Percentiles rank a stretch among this genome's conserved stretches.
Conservation (phyloP, 108 stramenopile genomes). For the Pinguiococcus pyrenoidosus region DNA sequence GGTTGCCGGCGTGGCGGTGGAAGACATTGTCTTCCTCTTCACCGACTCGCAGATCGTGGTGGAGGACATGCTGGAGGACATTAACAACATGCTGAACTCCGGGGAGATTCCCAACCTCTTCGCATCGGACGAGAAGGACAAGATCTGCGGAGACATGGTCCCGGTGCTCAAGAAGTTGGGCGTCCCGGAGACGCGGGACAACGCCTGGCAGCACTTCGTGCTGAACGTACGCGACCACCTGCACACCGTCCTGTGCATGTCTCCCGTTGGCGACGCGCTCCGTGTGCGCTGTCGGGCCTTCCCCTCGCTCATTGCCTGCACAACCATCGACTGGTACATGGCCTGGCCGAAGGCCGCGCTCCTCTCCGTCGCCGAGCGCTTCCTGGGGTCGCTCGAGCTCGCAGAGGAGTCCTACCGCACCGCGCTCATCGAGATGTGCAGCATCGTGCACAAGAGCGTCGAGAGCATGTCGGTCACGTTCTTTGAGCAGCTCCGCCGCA, state of each 20-base stretch:
- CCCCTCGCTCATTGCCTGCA: slow-evolving; percentile 51
- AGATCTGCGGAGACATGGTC: slow-evolving; percentile 29
- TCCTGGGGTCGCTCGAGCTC: slow-evolving; percentile 29
- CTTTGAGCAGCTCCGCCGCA: slow-evolving; percentile 38
- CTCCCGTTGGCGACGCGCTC: slow-evolving; percentile 47
- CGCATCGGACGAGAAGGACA: slow-evolving; percentile 38
- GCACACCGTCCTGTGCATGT: slow-evolving; percentile 48
- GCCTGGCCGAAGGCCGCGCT: slow-evolving; percentile 48
- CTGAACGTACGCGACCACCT: slow-evolving; percentile 39
- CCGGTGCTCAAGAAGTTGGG: slow-evolving; percentile 41
- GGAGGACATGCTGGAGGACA: slow-evolving; percentile 52
- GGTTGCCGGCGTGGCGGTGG: slow-evolving; percentile 39
- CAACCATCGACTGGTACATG: slow-evolving; percentile 53
- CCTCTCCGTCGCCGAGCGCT: slow-evolving; percentile 37
- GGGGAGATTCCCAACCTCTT: slow-evolving; percentile 51
- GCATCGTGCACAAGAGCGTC: slow-evolving; percentile 36
- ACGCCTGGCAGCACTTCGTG: slow-evolving; percentile 36
- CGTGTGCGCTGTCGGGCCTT: slow-evolving; percentile 47
- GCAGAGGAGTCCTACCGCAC: slow-evolving; percentile 8
- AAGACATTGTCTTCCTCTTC: slow-evolving; percentile 40
- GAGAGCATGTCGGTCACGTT: slow-evolving; percentile 26
- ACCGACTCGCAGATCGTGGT: slow-evolving; percentile 54
- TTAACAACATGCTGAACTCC: slow-evolving; percentile 52
- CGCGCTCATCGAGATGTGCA: slow-evolving; percentile 35
- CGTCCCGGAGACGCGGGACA: slow-evolving; percentile 45